A percentile compares a stretch with the other conserved stretches of the same genome.
Conservation (phyloP, 441 rosid genomes). For the Gossypium davidsonii region DNA sequence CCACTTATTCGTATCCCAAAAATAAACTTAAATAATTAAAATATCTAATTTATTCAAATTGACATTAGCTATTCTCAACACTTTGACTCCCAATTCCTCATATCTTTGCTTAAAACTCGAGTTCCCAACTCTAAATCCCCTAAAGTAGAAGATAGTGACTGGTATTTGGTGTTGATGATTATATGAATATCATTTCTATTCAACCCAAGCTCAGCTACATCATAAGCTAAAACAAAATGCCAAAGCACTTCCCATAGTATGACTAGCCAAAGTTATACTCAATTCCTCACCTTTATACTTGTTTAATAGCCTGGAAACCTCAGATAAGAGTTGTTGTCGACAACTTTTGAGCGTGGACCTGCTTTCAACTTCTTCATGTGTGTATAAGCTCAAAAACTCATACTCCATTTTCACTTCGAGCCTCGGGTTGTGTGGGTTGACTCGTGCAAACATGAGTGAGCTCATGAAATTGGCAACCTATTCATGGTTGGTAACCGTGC, state of each 20-base stretch:
- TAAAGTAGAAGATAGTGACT: constrained; percentile 48
- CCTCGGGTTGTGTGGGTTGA: constrained; percentile 50
- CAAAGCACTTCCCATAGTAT: constrained; percentile 69
- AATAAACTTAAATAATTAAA: no score
- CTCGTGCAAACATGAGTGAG: constrained; percentile 49
- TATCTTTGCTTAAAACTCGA: constrained; percentile 44
- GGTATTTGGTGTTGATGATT: constrained; percentile 19
- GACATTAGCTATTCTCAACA: constrained; percentile 45
- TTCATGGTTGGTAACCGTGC: constrained; percentile 53
- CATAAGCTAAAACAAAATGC: constrained; percentile 59
- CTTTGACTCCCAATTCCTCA: constrained; percentile 55
- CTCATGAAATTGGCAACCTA: constrained; percentile 62
- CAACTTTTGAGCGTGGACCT: constrained; percentile 55
- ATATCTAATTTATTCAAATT: constrained; percentile 8
- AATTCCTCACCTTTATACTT: constrained; percentile 42
- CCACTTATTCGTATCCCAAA: no score
- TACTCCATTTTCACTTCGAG: constrained; percentile 56
- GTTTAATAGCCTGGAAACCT: constrained; percentile 42
- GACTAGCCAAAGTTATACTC: constrained; percentile 58
- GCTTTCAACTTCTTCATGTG: constrained; percentile 49
- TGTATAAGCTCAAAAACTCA: constrained; percentile 55
- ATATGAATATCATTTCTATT: constrained; percentile 12
- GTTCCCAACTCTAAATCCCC: constrained; percentile 69
- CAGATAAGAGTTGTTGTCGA: constrained; percentile 55
- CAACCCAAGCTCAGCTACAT: constrained; percentile 61